Conservation (phyloP, 345 rosid genomes). For the Brassica incana region DNA sequence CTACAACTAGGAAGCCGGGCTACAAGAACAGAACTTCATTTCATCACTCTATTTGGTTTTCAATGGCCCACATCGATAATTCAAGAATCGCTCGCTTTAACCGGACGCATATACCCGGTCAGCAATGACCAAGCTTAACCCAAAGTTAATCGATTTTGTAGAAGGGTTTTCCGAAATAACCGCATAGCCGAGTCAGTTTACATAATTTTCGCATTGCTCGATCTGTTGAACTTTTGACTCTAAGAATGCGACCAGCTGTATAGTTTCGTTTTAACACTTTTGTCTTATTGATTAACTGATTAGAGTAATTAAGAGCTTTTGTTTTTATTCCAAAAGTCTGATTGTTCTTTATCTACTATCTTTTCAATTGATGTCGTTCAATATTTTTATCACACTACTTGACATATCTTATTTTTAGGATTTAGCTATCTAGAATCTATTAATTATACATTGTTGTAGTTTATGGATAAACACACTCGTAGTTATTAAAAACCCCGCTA, state of each 20-base stretch:
- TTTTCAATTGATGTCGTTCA: not conserved
- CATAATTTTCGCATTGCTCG: too few species aligned
- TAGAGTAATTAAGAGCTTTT: not conserved
- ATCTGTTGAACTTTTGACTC: too few species aligned
- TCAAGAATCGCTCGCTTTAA: not conserved
- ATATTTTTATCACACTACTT: not conserved
- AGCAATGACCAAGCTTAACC: not conserved
- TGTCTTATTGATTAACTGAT: not conserved
- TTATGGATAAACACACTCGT: not conserved
- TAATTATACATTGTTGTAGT: not conserved
- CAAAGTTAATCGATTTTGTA: not conserved
- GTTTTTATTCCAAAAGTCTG: not conserved
- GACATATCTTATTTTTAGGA: not conserved
- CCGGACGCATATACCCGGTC: not conserved
- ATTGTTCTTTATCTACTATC: not conserved
- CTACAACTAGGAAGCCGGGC: not conserved
- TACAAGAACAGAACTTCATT: not conserved
- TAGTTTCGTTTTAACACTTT: too few species aligned
- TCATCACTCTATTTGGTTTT: not conserved
- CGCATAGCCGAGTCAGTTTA: not conserved
- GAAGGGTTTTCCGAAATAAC: not conserved
- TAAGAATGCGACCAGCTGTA: too few species aligned
- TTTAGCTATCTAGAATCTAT: not conserved
- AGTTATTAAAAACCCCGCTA: not conserved
- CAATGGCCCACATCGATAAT: not conserved